Conservation (phyloP, 371 early-diverging fungal genomes). For the Lichtheimia hyalospora region DNA sequence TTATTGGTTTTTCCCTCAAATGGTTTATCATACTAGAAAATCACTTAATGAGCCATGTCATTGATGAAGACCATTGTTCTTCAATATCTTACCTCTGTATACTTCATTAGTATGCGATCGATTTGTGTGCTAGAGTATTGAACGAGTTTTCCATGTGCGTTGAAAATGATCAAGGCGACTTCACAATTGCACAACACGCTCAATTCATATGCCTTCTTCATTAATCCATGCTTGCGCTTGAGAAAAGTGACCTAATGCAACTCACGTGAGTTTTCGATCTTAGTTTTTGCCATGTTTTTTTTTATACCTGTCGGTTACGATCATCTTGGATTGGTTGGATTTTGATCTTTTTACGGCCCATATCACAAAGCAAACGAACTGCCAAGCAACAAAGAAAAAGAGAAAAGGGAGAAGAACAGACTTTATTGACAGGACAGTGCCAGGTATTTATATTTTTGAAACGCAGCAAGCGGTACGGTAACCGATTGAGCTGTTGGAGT, state of each 20-base stretch:
- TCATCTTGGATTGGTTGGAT: slow-evolving; percentile 94
- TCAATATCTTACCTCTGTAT: slow-evolving; percentile 73
- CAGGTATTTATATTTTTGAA: no score
- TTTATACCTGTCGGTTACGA: slow-evolving; percentile 87
- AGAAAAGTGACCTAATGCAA: slow-evolving; percentile 83
- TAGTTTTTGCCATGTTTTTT: slow-evolving; percentile 70
- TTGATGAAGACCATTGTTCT: not conserved
- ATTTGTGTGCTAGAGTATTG: slow-evolving; percentile 92
- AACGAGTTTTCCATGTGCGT: slow-evolving; percentile 87
- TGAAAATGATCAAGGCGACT: slow-evolving; percentile 93
- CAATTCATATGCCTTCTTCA: slow-evolving; percentile 99
- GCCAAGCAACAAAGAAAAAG: not conserved
- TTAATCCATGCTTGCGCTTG: slow-evolving; percentile 96
- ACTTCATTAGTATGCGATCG: slow-evolving; percentile 88
- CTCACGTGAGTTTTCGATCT: not conserved
- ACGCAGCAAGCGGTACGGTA: no score
- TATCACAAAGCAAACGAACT: slow-evolving; percentile 27
- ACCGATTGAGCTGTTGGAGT: no score
- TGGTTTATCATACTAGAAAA: slow-evolving; percentile 33
- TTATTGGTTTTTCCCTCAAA: slow-evolving; percentile 45
- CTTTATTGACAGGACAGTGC: no score
- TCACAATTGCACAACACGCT: slow-evolving; percentile 96
- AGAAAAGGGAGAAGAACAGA: not conserved
- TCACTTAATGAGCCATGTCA: not conserved
- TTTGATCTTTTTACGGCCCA: slow-evolving; percentile 98